Evolutionary conservation across 2,329 filamentous ascomycete genomes (phyloP), one percentile per base, ranked within the genome.

Genomic region (Rutstroemia sydowiana): DNA sequence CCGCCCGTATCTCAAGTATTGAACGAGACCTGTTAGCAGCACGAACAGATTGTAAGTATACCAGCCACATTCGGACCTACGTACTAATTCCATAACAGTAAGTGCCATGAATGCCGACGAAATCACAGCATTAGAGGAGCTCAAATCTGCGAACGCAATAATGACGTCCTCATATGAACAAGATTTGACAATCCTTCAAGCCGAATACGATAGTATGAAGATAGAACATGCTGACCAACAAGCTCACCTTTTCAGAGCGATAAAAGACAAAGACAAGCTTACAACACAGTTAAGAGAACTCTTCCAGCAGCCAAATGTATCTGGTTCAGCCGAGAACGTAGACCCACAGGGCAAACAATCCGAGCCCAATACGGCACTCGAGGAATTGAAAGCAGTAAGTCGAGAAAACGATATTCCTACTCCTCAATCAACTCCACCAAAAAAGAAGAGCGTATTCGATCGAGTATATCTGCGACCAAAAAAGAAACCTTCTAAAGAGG

Each of bases 191-290:
- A 70, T 72, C 26, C 70, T 79, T 57, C 74, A 79, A 56, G 72
- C 70, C 54, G 75, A 79, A 59, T 69, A 75, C 56, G 73, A 72
- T 52, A 66, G 70, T 50, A 66, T 76, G 45, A 71, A 69, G 54
- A 69, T 73, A 50, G 78, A 83, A 63, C 71, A 73, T 45, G 78
- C 82, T 48, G 71, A 75, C 55, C 74, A 79, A 61, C 78, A 81
- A 66, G 73, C 74, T 43, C 79, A 84, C 62, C 73, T 84, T 21
- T 73, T 84, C 58, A 73, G 79, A 37, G 75, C 78, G 41, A 71
- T 84, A 16, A 70, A 84, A 42, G 74, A 76, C 56, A 83, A 83
- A 64, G 79, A 84, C 55, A 76, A 76, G 65, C 69, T 82, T 49
- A 74, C 76, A 50, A 77, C 78, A 64, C 73, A 78, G 53, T 67